A percentile compares a stretch with the other conserved stretches of the same genome.
Conservation (phyloP, 441 rosid species). For the Syzygium syzygioides region DNA sequence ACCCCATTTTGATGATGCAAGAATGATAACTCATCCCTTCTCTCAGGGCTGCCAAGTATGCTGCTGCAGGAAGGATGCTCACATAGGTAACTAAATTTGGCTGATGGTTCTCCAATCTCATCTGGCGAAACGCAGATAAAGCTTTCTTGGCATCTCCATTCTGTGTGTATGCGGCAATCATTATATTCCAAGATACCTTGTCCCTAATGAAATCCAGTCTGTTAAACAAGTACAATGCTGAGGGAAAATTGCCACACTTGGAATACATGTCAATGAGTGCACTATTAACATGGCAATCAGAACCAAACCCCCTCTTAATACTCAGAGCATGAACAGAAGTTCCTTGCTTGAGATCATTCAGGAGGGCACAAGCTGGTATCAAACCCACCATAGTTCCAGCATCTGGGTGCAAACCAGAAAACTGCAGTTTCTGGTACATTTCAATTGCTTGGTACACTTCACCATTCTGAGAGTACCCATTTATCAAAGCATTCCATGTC, state of each 20-base stretch:
- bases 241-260: constrained; percentile 5
- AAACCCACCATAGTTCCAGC: constrained; percentile 50
- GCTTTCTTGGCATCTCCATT: constrained; percentile 47
- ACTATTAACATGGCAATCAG: constrained; percentile 5
- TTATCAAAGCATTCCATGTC: constrained; percentile 53
- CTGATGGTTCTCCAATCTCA: constrained; percentile 34
- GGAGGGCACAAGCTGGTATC: constrained; percentile 41
- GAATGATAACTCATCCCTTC: constrained; percentile 51
- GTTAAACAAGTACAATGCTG: background rate
- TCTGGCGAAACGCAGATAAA: constrained; percentile 32
- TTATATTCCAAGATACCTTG: constrained; percentile 11
- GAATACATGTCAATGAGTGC: constrained; percentile 14
- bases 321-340: constrained; percentile 7
- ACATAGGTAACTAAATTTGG: constrained; percentile 46
- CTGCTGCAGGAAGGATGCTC: constrained; percentile 42
- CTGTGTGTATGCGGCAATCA: constrained; percentile 20
- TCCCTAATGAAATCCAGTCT: background rate
- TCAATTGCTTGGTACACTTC: constrained; percentile 23
- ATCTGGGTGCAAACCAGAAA: constrained; percentile 29
- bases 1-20: constrained; percentile 33
- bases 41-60: constrained; percentile 29
- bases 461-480: constrained; percentile 40
- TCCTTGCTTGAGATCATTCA: constrained; percentile 23
- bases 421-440: constrained; percentile 30
- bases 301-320: constrained; percentile 8